These are phyloP conservation scores for Coccomyxa sp. DNA, from an alignment of 139 green algal species.

Conservation along the genomic window DNA sequence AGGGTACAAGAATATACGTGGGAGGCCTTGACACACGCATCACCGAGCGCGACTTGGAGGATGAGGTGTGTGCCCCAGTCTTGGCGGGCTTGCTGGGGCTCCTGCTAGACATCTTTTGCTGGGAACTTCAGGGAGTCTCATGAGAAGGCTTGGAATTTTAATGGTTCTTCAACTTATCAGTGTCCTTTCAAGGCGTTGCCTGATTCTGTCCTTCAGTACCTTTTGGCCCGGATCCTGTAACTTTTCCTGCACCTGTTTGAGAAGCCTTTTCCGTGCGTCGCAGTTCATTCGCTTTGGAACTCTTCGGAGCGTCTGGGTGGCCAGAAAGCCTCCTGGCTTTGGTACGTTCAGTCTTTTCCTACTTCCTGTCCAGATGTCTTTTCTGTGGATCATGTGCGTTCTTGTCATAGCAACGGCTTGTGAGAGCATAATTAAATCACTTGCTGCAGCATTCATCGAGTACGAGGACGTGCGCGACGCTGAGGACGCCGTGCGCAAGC, in stretches of 20 bases:
- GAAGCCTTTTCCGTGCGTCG: no score
- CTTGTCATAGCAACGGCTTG: neutral
- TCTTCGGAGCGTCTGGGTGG: constrained; percentile 48
- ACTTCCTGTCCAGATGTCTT: neutral
- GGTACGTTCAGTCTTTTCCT: constrained; percentile 22
- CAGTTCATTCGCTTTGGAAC: constrained; percentile 31
- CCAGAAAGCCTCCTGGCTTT: constrained; percentile 50
- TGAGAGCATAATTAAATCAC: no score
- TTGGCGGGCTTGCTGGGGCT: no score
- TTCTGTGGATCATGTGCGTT: neutral
- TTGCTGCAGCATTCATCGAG: constrained; percentile 20
- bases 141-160: no score
- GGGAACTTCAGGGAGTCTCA: no score
- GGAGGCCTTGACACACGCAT: neutral
- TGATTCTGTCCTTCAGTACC: no score
- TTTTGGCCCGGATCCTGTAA: no score
- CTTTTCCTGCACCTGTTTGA: no score
- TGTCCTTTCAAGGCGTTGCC: no score
- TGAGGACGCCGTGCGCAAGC: constrained; percentile 39
- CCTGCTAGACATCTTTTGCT: no score
- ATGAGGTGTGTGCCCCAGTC: neutral
- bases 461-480: constrained; percentile 42
- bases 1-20: neutral
- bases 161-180: no score
- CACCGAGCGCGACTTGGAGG: constrained; percentile 1